Percentiles rank a stretch among this genome's conserved stretches.
Evolutionary conservation across 2,329 filamentous ascomycete species (phyloP).

Genomic region (Fusarium piperis): DNA sequence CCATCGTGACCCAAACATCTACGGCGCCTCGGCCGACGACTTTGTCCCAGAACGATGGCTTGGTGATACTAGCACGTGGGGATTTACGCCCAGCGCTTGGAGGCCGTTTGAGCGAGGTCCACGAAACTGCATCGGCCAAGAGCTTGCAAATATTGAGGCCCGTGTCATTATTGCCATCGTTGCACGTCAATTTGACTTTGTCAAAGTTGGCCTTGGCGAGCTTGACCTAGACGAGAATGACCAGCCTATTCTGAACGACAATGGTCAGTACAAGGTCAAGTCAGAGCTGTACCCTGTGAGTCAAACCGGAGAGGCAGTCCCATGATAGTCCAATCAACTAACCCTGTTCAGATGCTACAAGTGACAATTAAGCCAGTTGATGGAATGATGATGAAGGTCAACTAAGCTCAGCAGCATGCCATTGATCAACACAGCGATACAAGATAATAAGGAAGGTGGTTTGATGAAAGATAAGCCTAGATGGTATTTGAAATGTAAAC

Average conservation of each 20-base stretch:
- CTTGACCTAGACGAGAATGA: not conserved
- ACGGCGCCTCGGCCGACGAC: not conserved
- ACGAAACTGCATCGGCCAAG: conserved; percentile 5
- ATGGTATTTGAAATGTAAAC: not conserved
- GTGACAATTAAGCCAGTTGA: not conserved
- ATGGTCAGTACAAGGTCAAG: not conserved
- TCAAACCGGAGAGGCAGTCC: not conserved
- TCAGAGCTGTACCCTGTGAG: not conserved
- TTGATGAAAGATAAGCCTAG: not conserved
- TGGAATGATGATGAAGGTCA: not conserved
- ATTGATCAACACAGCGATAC: not conserved
- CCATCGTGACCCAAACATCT: conserved; percentile 44
- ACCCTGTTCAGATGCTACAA: not conserved
- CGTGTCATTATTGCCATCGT: not conserved
- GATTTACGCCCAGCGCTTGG: not conserved
- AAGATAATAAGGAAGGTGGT: not conserved
- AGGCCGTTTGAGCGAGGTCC: conserved; percentile 5
- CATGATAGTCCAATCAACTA: not conserved
- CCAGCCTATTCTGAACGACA: not conserved
- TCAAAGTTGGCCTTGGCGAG: not conserved
- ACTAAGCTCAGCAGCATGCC: not conserved
- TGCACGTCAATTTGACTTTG: not conserved
- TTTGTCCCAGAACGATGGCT: not conserved
- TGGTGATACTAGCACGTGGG: not conserved
- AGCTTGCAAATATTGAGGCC: conserved; percentile 1